Percentiles rank a stretch among this genome's conserved stretches.
phyloP scores from a whole-genome alignment of 2,329 filamentous ascomycete species.

The Calonectria naviculata region DNA sequence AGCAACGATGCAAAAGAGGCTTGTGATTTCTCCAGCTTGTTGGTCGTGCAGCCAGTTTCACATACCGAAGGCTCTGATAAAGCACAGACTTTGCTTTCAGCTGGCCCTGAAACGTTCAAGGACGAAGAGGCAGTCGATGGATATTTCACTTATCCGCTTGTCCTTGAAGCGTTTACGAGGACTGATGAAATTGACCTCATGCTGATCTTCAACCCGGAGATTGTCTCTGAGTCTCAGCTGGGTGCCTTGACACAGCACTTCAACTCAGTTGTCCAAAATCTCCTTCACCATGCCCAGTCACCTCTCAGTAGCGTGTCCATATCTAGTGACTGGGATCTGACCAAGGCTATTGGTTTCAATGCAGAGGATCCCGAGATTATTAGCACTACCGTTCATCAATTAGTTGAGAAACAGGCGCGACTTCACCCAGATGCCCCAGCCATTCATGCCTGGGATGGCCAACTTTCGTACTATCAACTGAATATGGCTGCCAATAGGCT shows the following conservation, averaged over 20 bases:
- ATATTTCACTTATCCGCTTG: conserved; percentile 5
- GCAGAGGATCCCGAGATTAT: neutral
- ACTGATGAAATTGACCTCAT: neutral
- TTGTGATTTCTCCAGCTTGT: neutral
- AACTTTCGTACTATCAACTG: neutral
- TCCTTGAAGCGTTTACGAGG: neutral
- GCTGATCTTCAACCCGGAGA: conserved; percentile 26
- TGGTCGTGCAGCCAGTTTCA: neutral
- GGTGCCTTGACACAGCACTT: neutral
- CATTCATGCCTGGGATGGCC: neutral
- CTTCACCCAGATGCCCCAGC: neutral
- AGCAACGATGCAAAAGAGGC: neutral
- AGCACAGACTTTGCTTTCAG: neutral
- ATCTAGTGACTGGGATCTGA: neutral
- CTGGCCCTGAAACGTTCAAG: conserved; percentile 15
- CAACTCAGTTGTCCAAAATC: neutral
- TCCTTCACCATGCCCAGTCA: neutral
- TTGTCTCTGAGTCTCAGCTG: conserved; percentile 8
- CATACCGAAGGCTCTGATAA: neutral
- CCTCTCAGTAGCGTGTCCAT: neutral
- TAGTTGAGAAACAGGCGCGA: neutral
- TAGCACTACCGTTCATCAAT: neutral
- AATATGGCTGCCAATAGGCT: conserved; percentile 2
- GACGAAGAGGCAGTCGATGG: conserved; percentile 2
- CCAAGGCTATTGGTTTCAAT: neutral